Evolutionary conservation across 2,329 filamentous ascomycete genomes (phyloP).

Genomic region (Aspergillus tamarii): DNA sequence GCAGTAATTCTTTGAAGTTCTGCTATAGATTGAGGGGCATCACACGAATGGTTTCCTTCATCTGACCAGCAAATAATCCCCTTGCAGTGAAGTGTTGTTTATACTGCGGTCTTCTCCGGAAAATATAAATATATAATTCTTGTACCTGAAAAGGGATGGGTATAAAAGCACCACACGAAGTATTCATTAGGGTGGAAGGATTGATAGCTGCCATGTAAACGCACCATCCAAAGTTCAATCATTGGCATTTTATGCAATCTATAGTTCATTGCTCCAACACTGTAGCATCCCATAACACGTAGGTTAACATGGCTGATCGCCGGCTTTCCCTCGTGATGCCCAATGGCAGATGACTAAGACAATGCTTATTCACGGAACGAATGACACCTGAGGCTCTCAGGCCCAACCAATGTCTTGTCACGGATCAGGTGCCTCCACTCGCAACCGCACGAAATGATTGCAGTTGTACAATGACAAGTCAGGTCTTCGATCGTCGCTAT

Average conservation of each 20-base stretch:
- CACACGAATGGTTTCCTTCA: not conserved
- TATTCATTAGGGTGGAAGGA: not conserved
- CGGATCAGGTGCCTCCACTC: slow-evolving; percentile 14
- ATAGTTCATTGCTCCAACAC: not conserved
- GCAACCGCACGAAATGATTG: slow-evolving; percentile 16
- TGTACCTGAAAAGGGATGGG: not conserved
- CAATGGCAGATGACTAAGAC: slow-evolving; percentile 2
- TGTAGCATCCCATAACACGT: not conserved
- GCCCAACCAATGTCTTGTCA: slow-evolving; percentile 13
- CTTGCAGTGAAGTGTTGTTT: not conserved
- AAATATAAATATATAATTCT: not conserved
- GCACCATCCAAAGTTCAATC: not conserved
- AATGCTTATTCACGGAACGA: not conserved
- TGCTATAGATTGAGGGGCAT: not conserved
- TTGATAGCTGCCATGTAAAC: not conserved
- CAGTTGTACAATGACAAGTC: slow-evolving; percentile 10
- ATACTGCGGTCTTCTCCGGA: not conserved
- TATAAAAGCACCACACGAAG: not conserved
- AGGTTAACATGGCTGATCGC: not conserved
- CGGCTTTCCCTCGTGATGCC: not conserved
- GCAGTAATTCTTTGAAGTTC: not conserved
- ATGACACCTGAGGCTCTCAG: slow-evolving; percentile 6
- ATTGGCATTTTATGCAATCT: not conserved
- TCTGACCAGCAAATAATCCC: not conserved
- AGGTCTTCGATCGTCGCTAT: not conserved